These are phyloP conservation scores for Melampsora larici-populina DNA, from an alignment of 1,284 basidiomycete genomes.

Conservation along the genomic window DNA sequence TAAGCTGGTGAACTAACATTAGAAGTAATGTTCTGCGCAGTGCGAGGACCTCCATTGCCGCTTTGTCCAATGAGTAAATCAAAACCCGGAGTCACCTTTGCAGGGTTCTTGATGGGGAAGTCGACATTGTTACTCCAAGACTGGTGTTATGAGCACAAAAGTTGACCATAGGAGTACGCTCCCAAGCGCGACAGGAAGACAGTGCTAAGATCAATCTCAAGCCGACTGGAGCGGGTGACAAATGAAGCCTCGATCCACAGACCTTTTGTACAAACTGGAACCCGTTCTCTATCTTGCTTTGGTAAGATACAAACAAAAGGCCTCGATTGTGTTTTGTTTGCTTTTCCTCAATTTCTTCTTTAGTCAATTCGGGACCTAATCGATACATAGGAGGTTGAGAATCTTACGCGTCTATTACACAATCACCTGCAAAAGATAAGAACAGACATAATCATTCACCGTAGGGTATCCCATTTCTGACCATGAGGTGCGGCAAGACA, in stretches of 20 bases:
- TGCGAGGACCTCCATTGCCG: conserved; percentile 12
- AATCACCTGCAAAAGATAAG: too few relatives aligned
- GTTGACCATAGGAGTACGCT: neutral
- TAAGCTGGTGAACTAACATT: neutral
- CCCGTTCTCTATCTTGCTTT: conserved; percentile 32
- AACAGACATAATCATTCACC: conserved; percentile 3
- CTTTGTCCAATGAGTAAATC: conserved; percentile 40
- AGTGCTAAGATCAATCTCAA: too few relatives aligned
- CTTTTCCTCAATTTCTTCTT: neutral
- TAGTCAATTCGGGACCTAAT: conserved; percentile 37
- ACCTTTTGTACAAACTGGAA: conserved; percentile 44
- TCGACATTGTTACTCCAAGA: conserved; percentile 39
- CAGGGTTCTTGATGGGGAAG: conserved; percentile 25
- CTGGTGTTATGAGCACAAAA: neutral
- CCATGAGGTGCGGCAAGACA: conserved; percentile 38
- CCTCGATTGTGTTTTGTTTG: conserved; percentile 37
- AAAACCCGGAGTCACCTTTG: conserved; percentile 30
- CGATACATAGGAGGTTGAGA: neutral
- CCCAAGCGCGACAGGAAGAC: too few relatives aligned
- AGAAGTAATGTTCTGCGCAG: conserved; percentile 39
- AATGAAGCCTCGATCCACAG: too few relatives aligned
- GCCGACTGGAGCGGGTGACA: too few relatives aligned
- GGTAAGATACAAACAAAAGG: conserved; percentile 41
- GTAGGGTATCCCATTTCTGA: conserved; percentile 41
- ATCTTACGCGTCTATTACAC: too few relatives aligned